These are phyloP conservation scores for Clarireedia monteithiana DNA, from an alignment of 2,329 filamentous ascomycete genomes.

Conservation along the genomic window DNA sequence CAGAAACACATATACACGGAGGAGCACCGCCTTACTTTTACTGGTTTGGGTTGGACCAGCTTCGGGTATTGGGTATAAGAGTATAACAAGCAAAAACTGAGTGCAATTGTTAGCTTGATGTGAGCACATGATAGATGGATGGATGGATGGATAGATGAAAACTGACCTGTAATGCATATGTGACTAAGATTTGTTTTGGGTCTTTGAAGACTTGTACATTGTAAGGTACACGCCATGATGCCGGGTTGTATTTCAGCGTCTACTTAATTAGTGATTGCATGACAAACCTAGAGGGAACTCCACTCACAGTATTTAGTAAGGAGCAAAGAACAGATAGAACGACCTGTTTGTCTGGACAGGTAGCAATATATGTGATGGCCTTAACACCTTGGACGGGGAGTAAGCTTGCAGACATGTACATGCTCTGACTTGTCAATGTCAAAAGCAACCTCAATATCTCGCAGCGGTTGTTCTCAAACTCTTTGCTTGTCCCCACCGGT, in stretches of 20 bases:
- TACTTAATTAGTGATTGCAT: constrained; percentile 30
- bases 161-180: constrained; percentile 64
- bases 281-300: constrained; percentile 3
- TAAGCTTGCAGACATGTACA: constrained; percentile 78
- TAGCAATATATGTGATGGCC: constrained; percentile 81
- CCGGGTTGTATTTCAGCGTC: constrained; percentile 93
- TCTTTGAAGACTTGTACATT: constrained; percentile 90
- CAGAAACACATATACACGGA: neutral
- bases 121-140: neutral
- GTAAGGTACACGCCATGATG: constrained; percentile 88
- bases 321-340: constrained; percentile 89
- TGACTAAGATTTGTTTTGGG: constrained; percentile 81
- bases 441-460: constrained; percentile 83
- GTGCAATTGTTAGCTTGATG: constrained; percentile 5
- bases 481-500: constrained; percentile 78
- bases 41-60: constrained; percentile 53
- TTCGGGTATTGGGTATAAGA: constrained; percentile 85
- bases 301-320: constrained; percentile 80
- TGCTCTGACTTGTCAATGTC: constrained; percentile 79
- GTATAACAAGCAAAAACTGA: constrained; percentile 72
- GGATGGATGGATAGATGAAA: neutral
- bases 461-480: constrained; percentile 86
- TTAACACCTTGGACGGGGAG: constrained; percentile 77
- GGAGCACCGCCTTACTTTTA: constrained; percentile 46
- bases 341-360: constrained; percentile 81